Percentiles rank a stretch among this genome's conserved stretches.
Evolutionary conservation across 192 early-diverging fungal genomes (phyloP).

Genomic region (Podila minutissima): DNA sequence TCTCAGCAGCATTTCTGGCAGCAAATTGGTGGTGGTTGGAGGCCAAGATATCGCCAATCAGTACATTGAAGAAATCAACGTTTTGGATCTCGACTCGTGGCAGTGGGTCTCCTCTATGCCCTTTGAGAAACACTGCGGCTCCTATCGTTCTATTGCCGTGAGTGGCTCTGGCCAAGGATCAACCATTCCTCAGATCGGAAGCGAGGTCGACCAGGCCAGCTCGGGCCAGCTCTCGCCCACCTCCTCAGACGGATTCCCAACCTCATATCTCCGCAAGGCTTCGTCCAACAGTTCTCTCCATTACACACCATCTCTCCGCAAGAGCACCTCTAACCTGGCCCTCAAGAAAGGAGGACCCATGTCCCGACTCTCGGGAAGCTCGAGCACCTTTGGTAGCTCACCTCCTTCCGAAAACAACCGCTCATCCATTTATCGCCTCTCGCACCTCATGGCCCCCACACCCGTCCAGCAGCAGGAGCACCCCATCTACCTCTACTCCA

Average conservation of each 20-base stretch:
- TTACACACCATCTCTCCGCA: slow-evolving; percentile 42
- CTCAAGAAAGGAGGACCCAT: slow-evolving; percentile 24
- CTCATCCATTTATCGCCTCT: slow-evolving; percentile 34
- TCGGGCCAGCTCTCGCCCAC: slow-evolving; percentile 17
- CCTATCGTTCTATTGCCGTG: slow-evolving; percentile 78
- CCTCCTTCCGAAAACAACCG: slow-evolving; percentile 18
- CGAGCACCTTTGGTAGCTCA: slow-evolving; percentile 7
- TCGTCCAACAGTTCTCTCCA: slow-evolving; percentile 40
- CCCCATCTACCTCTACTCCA: slow-evolving; percentile 74
- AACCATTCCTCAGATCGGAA: slow-evolving; percentile 37
- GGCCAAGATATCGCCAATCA: slow-evolving; percentile 79
- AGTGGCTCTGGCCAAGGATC: slow-evolving; percentile 53
- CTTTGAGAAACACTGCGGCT: slow-evolving; percentile 74
- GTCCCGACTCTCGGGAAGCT: slow-evolving; percentile 30
- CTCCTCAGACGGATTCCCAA: slow-evolving; percentile 30
- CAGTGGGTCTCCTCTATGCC: slow-evolving; percentile 67
- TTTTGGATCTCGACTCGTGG: slow-evolving; percentile 67
- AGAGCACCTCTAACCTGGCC: slow-evolving; percentile 28
- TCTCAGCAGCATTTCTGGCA: slow-evolving; percentile 66
- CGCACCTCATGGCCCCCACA: slow-evolving; percentile 15
- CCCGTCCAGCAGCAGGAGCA: slow-evolving; percentile 36
- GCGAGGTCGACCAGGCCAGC: slow-evolving; percentile 11
- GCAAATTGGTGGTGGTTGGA: slow-evolving; percentile 70
- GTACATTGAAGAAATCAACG: slow-evolving; percentile 77
- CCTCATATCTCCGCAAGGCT: slow-evolving; percentile 33